Evolutionary conservation across 305 asterid species (phyloP).

Genomic region (Fraxinus latifolia): DNA sequence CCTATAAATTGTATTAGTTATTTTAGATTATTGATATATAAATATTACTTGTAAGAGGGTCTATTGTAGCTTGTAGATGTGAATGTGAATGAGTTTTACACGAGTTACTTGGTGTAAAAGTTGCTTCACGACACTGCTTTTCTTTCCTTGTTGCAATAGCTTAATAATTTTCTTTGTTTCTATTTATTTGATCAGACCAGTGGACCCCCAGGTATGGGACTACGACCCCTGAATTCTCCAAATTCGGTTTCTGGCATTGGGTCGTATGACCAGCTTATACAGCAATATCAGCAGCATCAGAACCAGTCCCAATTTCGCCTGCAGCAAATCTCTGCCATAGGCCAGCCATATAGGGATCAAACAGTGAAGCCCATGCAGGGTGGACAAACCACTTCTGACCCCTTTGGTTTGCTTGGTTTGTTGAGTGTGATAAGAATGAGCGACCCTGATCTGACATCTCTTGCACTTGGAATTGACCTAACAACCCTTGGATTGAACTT

Average conservation of each 20-base stretch:
- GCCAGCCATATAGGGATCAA: slow-evolving; percentile 88
- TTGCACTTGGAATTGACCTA: slow-evolving; percentile 89
- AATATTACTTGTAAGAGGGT: neutral
- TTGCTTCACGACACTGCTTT: neutral
- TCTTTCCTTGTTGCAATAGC: slow-evolving; percentile 14
- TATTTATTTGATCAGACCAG: slow-evolving; percentile 50
- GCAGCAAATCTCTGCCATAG: slow-evolving; percentile 75
- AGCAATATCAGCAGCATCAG: slow-evolving; percentile 89
- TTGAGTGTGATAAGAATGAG: slow-evolving; percentile 80
- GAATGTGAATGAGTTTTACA: slow-evolving; percentile 8
- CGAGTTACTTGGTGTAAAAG: slow-evolving; percentile 5
- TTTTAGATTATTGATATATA: neutral
- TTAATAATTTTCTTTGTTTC: slow-evolving; percentile 15
- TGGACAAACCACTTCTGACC: slow-evolving; percentile 58
- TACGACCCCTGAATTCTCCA: slow-evolving; percentile 72
- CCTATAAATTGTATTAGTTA: neutral
- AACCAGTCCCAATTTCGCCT: slow-evolving; percentile 79
- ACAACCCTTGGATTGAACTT: slow-evolving; percentile 88
- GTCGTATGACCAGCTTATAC: slow-evolving; percentile 81
- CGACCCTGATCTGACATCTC: slow-evolving; percentile 81
- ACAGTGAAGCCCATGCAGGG: slow-evolving; percentile 68
- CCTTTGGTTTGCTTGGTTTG: slow-evolving; percentile 83
- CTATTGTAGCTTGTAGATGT: neutral
- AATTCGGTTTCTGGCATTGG: slow-evolving; percentile 77
- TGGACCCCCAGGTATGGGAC: slow-evolving; percentile 75